Conservation (phyloP, 768 basidiomycete species). For the Tubosaeta sp. region DNA sequence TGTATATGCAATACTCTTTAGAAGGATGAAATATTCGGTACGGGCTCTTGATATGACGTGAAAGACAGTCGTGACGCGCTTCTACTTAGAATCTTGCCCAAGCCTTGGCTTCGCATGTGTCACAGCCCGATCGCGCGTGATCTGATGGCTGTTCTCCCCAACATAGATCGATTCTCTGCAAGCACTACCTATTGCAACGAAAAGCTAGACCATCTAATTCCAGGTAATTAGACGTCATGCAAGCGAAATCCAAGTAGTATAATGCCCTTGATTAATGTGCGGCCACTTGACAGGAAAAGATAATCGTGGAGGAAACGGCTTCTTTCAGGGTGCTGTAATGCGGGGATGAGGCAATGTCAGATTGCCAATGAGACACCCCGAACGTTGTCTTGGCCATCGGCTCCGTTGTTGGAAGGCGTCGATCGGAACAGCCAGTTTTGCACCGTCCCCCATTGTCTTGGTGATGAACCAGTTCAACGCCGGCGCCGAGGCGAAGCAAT, state of each 20-base stretch:
- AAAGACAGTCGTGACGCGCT: too few relatives aligned
- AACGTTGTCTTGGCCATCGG: neutral
- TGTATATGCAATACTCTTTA: constrained; percentile 5
- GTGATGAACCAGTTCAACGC: neutral
- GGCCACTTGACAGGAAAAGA: too few relatives aligned
- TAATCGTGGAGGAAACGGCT: neutral
- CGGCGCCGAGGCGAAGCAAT: neutral
- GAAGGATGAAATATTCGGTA: neutral
- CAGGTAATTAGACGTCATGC: too few relatives aligned
- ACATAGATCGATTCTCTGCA: too few relatives aligned
- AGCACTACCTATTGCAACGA: too few relatives aligned
- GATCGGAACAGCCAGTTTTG: neutral
- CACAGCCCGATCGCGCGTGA: too few relatives aligned
- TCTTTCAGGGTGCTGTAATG: neutral
- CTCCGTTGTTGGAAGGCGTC: neutral
- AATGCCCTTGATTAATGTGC: too few relatives aligned
- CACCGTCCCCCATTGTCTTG: neutral
- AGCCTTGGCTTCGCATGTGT: too few relatives aligned
- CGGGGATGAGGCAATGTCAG: neutral
- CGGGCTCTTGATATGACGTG: neutral
- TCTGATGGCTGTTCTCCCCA: too few relatives aligned
- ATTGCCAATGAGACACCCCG: neutral
- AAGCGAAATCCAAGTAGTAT: too few relatives aligned
- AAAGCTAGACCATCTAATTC: too few relatives aligned
- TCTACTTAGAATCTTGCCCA: too few relatives aligned